phyloP scores from a whole-genome alignment of 768 basidiomycete species.

The Stropharia rugosoannulata region DNA sequence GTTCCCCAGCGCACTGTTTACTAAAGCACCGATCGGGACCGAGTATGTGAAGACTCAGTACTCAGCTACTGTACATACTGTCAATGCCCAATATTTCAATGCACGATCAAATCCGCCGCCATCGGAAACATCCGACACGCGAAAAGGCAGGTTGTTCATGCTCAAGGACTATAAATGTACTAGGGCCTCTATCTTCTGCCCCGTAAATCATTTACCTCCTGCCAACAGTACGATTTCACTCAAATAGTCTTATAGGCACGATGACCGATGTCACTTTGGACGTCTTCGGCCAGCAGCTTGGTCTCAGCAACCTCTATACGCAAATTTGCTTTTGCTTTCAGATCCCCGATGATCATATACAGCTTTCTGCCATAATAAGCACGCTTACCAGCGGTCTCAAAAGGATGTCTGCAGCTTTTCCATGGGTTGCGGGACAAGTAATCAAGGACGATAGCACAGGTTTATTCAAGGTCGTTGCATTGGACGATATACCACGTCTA shows the following conservation, averaged over 20 bases:
- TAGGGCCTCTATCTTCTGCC: too few species aligned
- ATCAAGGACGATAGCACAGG: slow-evolving; percentile 19
- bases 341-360: slow-evolving; percentile 7
- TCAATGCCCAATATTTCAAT: too few species aligned
- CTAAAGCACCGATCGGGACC: too few species aligned
- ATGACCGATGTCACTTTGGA: slow-evolving; percentile 7
- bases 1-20: too few species aligned
- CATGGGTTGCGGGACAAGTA: slow-evolving; percentile 27
- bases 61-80: neutral
- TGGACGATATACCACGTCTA: slow-evolving; percentile 15
- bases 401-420: slow-evolving; percentile 19
- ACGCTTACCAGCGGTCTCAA: slow-evolving; percentile 23
- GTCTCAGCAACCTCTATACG: slow-evolving; percentile 19
- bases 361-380: slow-evolving; percentile 8
- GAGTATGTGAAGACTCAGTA: too few species aligned
- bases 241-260: neutral
- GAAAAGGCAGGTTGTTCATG: too few species aligned
- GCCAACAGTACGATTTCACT: too few species aligned
- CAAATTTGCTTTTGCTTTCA: slow-evolving; percentile 22
- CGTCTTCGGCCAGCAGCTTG: slow-evolving; percentile 14
- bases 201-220: too few species aligned
- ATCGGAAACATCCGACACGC: neutral
- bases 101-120: too few species aligned
- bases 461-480: slow-evolving; percentile 17
- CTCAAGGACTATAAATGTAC: too few species aligned